Evolutionary conservation across 768 basidiomycete genomes (phyloP), one percentile per base, ranked within the genome.

Genomic region (Leccinum imitatum): DNA sequence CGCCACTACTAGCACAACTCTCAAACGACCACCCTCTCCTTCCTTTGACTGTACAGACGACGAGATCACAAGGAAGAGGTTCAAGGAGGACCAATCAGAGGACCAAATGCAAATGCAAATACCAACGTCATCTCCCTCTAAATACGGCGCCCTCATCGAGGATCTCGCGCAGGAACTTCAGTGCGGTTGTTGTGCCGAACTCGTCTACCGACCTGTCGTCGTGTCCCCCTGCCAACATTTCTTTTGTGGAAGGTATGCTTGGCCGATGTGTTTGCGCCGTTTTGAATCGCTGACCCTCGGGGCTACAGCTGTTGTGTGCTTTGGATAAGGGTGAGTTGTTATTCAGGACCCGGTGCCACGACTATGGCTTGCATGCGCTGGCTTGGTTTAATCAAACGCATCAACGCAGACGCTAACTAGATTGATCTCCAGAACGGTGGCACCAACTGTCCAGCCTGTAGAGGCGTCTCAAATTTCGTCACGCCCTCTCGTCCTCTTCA

Each of bases 181-280:
- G 64, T 94, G 92, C 65, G 92, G 90, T 21, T 93, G 92, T 70
- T 94, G 92, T 73, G 82, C 90, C 17, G 91, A 85, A 59, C 79
- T 94, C 47, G 86, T 90, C 59, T 92, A 94, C 74, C 80, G 84
- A 60, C 92, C 92, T 3, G 91, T 94, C 15, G 77, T 92, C 30
- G 89, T 94, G 54, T 80, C 82, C 37, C 92, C 92, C 31, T 94
- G 92, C 71, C 90, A 93, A 66, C 92, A 94, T 79, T 92, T 90
- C 80, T 93, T 93, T 70, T 94, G 92, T 68, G 92, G 92, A 73
- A 92, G 91, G 90, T 91, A 73, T 59, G 76, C 65, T 53, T 37
- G 14, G 10, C 51, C 8, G 46, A 53, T 46, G 54, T 54, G 3
- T 53, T 33, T 3, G 15, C 2, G 9, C 9, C 51, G 39, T 52